Evolutionary conservation across 805 yeast species (phyloP).

Genomic region (Barnettozyma sp.): DNA sequence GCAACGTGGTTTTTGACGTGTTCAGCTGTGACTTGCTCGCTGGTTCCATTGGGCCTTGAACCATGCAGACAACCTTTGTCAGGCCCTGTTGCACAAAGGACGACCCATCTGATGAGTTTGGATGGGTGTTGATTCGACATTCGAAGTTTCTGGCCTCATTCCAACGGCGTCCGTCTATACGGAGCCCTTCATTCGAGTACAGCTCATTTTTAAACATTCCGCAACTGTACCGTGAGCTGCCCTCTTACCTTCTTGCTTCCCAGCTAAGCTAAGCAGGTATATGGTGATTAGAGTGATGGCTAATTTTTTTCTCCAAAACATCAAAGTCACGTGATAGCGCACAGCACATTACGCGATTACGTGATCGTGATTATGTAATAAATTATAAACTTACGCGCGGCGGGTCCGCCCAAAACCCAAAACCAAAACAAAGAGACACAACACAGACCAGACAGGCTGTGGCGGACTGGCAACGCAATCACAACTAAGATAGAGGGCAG

Average conservation of each 20-base stretch:
- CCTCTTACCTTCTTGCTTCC: slow-evolving; percentile 1
- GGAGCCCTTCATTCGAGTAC: slow-evolving; percentile 91
- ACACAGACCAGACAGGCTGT: too few relatives aligned
- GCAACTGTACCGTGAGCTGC: neutral
- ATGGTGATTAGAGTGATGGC: too few relatives aligned
- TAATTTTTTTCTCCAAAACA: too few relatives aligned
- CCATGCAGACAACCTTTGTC: slow-evolving; percentile 77
- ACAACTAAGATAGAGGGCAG: too few relatives aligned
- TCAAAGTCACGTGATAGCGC: too few relatives aligned
- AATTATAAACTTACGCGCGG: too few relatives aligned
- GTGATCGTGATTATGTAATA: too few relatives aligned
- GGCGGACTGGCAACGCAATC: too few relatives aligned
- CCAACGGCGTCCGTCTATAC: slow-evolving; percentile 93
- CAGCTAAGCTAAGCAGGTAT: neutral
- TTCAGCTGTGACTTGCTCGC: slow-evolving; percentile 43
- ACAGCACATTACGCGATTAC: too few relatives aligned
- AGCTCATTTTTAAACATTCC: slow-evolving; percentile 66
- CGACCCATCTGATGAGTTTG: slow-evolving; percentile 85
- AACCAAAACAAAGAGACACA: too few relatives aligned
- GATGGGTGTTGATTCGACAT: slow-evolving; percentile 82
- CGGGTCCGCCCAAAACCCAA: too few relatives aligned
- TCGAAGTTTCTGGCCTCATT: slow-evolving; percentile 81
- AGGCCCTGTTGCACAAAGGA: slow-evolving; percentile 89
- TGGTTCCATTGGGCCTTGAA: slow-evolving; percentile 90
- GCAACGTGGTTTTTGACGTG: slow-evolving; percentile 47